Conservation (phyloP, 306 rosid species). For the Quercus alba region DNA sequence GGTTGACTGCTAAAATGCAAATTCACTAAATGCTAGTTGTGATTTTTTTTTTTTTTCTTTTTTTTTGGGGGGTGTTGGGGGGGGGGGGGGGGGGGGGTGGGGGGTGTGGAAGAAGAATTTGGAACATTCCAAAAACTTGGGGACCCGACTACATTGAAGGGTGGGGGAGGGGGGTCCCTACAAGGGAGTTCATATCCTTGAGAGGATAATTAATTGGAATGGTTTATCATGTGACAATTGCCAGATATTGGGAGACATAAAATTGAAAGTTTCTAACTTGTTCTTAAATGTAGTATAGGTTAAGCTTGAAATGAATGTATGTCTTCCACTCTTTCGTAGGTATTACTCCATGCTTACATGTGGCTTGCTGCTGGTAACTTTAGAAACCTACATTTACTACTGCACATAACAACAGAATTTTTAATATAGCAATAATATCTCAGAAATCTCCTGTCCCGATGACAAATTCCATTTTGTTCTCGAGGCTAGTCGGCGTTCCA, state of each 20-base stretch:
- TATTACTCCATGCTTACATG: background rate
- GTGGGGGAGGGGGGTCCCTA: background rate
- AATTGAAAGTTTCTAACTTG: background rate
- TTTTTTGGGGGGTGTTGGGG: background rate
- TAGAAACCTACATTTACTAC: background rate
- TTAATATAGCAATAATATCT: slow-evolving; percentile 45
- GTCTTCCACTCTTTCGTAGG: background rate
- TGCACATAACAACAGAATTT: slow-evolving; percentile 25
- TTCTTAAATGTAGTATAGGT: background rate
- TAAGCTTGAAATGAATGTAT: background rate
- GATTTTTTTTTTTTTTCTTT: background rate
- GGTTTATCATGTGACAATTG: background rate
- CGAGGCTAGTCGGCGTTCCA: slow-evolving; percentile 94
- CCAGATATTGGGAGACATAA: background rate
- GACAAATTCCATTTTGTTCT: slow-evolving; percentile 74
- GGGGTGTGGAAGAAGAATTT: no score
- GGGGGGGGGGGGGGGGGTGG: no score
- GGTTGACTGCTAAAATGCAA: background rate
- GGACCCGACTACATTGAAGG: no score
- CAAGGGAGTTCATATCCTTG: background rate
- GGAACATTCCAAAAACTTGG: no score
- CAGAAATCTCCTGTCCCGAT: slow-evolving; percentile 74
- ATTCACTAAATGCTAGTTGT: background rate
- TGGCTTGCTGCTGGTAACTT: background rate
- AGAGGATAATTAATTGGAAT: background rate